A percentile compares a stretch with the other conserved stretches of the same genome.
Evolutionary conservation across 176 grass and related monocot species (phyloP).

Genomic region (Oryza coarctata): DNA sequence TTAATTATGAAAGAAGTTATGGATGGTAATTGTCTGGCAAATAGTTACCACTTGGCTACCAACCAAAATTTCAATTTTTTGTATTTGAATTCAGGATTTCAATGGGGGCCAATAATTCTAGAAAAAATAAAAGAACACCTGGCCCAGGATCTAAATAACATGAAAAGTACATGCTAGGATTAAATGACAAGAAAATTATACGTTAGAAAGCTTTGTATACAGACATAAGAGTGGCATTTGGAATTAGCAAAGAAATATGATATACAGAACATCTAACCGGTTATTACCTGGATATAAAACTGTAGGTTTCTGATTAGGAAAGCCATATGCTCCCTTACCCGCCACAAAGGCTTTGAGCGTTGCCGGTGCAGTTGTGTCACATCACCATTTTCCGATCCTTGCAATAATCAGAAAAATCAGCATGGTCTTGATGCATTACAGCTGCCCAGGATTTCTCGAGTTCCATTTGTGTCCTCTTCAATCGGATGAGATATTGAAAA

Average conservation of each 20-base stretch:
- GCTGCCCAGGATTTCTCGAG: slow-evolving; percentile 97
- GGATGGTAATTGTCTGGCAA: background rate
- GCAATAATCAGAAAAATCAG: slow-evolving; percentile 85
- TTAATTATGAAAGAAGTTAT: background rate
- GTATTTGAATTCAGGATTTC: background rate
- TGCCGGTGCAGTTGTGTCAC: slow-evolving; percentile 52
- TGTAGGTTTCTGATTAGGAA: slow-evolving; percentile 98
- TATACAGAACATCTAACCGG: background rate
- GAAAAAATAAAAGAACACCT: background rate
- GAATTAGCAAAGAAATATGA: background rate
- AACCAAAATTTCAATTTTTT: background rate
- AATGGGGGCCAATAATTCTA: background rate
- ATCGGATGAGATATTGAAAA: slow-evolving; percentile 94
- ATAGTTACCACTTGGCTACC: background rate
- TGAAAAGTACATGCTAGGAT: background rate
- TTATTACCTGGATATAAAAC: slow-evolving; percentile 92
- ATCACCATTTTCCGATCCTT: slow-evolving; percentile 68
- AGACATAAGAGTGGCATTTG: background rate
- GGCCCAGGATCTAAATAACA: background rate
- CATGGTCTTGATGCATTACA: slow-evolving; percentile 96
- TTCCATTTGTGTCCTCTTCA: slow-evolving; percentile 99
- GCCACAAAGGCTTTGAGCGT: slow-evolving; percentile 86
- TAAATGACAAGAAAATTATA: slow-evolving; percentile 15
- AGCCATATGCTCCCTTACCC: slow-evolving; percentile 96
- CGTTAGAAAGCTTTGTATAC: background rate